These are phyloP conservation scores for Pythium myriotylum DNA, from an alignment of 352 stramenopile species.

Conservation along the genomic window DNA sequence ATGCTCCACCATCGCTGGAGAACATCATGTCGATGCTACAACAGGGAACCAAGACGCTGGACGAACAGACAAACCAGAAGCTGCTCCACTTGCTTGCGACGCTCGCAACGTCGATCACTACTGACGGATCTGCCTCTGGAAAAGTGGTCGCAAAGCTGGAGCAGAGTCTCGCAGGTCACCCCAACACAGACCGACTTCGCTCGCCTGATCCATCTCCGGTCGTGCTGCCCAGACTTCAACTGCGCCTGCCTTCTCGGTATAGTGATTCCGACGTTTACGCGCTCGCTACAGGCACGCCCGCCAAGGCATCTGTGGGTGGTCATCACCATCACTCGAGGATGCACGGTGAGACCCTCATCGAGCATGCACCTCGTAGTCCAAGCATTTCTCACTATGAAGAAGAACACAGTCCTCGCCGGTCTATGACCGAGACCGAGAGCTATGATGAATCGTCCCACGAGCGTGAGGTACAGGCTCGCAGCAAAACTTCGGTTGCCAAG, in stretches of 20 bases:
- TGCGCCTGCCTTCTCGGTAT: constrained; percentile 17
- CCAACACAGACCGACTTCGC: neutral
- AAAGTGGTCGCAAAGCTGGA: constrained; percentile 35
- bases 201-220: constrained; percentile 7
- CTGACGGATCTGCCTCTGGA: constrained; percentile 14
- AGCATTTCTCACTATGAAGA: constrained; percentile 29
- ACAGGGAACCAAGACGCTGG: constrained; percentile 21
- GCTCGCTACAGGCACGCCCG: constrained; percentile 17
- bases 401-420: constrained; percentile 31
- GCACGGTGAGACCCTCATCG: constrained; percentile 4
- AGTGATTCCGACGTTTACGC: constrained; percentile 28
- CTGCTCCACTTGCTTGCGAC: constrained; percentile 30
- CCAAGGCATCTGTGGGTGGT: neutral
- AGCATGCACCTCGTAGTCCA: constrained; percentile 7
- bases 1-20: constrained; percentile 15
- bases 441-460: constrained; percentile 33
- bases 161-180: constrained; percentile 16
- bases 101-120: constrained; percentile 29
- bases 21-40: constrained; percentile 27
- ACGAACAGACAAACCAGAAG: constrained; percentile 31
- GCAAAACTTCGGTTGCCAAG: constrained; percentile 38
- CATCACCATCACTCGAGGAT: constrained; percentile 8
- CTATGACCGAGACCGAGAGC: constrained; percentile 35
- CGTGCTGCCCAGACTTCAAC: neutral
- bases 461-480: constrained; percentile 5